phyloP scores from a whole-genome alignment of 768 basidiomycete species.

The Pisolithus microcarpus region DNA sequence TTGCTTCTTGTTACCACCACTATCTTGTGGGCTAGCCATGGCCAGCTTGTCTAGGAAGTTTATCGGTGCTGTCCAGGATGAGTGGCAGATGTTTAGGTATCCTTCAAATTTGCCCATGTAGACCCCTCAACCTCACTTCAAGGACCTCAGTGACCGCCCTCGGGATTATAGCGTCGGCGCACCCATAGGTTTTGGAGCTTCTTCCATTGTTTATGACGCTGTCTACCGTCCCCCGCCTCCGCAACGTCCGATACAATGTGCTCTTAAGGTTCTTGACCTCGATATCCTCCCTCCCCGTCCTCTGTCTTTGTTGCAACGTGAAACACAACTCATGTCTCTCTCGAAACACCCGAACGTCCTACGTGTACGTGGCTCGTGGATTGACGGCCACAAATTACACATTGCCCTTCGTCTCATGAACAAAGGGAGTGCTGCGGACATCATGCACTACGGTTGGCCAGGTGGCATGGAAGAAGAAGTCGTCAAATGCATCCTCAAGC shows the following conservation, averaged over 20 bases:
- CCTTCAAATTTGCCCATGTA: background rate
- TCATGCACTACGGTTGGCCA: conserved; percentile 78
- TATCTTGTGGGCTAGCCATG: conserved; percentile 9
- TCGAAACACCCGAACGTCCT: conserved; percentile 91
- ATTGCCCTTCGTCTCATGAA: conserved; percentile 90
- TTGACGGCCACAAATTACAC: conserved; percentile 72
- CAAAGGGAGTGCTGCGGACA: conserved; percentile 77
- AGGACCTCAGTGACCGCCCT: conserved; percentile 47
- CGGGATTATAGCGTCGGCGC: conserved; percentile 69
- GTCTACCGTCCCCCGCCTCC: conserved; percentile 43
- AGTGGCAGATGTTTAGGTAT: conserved; percentile 78
- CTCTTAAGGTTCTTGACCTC: conserved; percentile 86
- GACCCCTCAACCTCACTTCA: background rate
- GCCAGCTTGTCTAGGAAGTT: conserved; percentile 32
- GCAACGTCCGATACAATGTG: conserved; percentile 48
- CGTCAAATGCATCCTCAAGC: conserved; percentile 73
- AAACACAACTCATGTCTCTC: conserved; percentile 88
- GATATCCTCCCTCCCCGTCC: conserved; percentile 68
- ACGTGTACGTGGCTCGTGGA: conserved; percentile 86
- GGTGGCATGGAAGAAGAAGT: conserved; percentile 92
- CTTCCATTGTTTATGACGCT: conserved; percentile 84
- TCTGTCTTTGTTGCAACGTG: conserved; percentile 67
- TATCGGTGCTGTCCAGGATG: conserved; percentile 78
- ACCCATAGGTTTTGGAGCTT: conserved; percentile 86
- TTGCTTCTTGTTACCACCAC: background rate